Base-by-base conservation (phyloP, 495 filamentous ascomycete genomes). In the Neurospora sp. region DNA sequence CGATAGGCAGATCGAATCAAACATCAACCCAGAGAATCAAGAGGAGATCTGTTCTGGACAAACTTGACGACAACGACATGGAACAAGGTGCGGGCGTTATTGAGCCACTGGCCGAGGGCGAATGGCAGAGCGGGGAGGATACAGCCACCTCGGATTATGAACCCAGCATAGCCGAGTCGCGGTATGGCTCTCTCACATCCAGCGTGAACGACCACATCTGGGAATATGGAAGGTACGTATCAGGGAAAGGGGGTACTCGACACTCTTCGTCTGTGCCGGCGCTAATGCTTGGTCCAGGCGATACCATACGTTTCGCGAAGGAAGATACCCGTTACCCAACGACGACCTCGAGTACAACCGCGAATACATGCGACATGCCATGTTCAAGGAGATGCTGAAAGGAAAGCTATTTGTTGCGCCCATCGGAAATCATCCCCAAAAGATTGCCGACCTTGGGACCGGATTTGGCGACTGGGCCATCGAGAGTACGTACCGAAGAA, bases 381-480 rank as follows among this genome's bases (percentile, higher is more conserved):
- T 90, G 80, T 82, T 87, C 72, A 89, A 87, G 72, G 73, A 89
- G 68, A 74, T 89, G 18, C 79, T 90, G 3, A 84, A 83, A 35
- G 89, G 90, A n/a, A 84, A 84, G 53, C 81, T 90, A 8, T 87
- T 84, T 74, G 80, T 90, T 4, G 86, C 91, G 0, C 91, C 91
- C 7, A 81, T 93, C 18, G 82, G 79, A 27, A 68, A 79, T 10
- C 80, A 85, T n/a, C 83, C 86, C 1, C 85, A 90, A 71, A 87
- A 87, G 71, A 86, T 90, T 27, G 82, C 93, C 10, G 91, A 93
- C 74, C 76, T 93, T 44, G 91, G 91, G 59, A 92, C 90, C 1
- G 91, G 91, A 6, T 85, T 83, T 71, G 85, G 83, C 16, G 76
- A 81, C 71, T 92, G 90, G 90, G 86, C 90, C 8, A 90, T 92